Evolutionary conservation across 257 asterid species (phyloP), one percentile per base, ranked within the genome.

Genomic region (Rehmannia glutinosa): DNA sequence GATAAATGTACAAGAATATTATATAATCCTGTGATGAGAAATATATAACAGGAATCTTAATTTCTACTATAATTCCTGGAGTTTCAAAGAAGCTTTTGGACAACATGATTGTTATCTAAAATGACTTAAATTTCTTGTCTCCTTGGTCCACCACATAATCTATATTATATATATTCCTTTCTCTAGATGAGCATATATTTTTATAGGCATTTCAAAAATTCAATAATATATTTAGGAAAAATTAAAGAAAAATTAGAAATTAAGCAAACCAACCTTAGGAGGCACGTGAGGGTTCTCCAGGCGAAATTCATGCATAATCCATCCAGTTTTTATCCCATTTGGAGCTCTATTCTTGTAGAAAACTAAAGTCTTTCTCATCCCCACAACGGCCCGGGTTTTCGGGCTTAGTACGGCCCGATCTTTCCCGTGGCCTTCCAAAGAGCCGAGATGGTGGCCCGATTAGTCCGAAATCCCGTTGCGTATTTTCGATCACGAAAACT

Each of bases 221-320:
- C 6, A 46, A n/a, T 49, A 49, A 20, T 49, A 17, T 5, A 3
- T 17, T 10, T 0, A 19, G 4, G 1, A 19, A 49, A 49, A 49
- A 8, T 8, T 20, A 15, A 15, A 10, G 42, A 17, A 19, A 16
- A n/a, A 27, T 11, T 4, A n/a, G 24, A 16, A 55, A 24, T 5
- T 0, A 42, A 23, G 25, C 17, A 43, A 54, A 45, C 68, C n/a
- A 16, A 90, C 96, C 96, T 91, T 87, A 20, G 96, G 97, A 64
- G 98, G 98, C 28, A 81, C 38, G 35, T 73, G 81, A 42, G 92
- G 96, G 64, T 85, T 84, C 43, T 92, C 91, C 0, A 92, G 85
- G 50, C 98, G 95, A 82, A 87, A 92, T 72, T 92, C 98, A 68
- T 89, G 96, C 96, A 89, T 89, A 66, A 92, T 87, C 98, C 98